Percentiles rank a stretch among this genome's conserved stretches.
phyloP scores from a whole-genome alignment of 371 early-diverging fungal species.

The Syncephalastrum contaminatum region DNA sequence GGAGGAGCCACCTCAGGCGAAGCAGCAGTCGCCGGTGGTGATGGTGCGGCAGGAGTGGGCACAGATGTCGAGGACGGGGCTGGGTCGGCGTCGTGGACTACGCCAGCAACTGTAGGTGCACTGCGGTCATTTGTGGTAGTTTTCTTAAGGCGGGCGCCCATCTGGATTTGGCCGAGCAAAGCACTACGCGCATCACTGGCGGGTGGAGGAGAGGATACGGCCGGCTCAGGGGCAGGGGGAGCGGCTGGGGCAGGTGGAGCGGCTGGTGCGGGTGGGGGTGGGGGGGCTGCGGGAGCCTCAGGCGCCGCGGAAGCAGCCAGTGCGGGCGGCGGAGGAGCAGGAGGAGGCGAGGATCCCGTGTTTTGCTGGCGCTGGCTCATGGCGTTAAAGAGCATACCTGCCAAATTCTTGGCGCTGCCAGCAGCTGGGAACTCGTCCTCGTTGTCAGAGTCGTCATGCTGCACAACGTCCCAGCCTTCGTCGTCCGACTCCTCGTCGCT shows the following conservation, averaged over 20 bases:
- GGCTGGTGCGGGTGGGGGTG: constrained; percentile 7
- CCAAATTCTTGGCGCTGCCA: constrained; percentile 49
- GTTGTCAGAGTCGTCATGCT: constrained; percentile 41
- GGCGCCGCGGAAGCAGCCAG: constrained; percentile 19
- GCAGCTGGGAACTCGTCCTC: constrained; percentile 52
- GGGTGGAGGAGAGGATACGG: constrained; percentile 3
- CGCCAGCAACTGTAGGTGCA: constrained; percentile 32
- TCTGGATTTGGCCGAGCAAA: constrained; percentile 44
- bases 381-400: constrained; percentile 42
- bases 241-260: constrained; percentile 10
- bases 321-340: constrained; percentile 17
- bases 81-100: constrained; percentile 12
- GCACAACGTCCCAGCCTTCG: constrained; percentile 40
- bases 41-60: constrained; percentile 12
- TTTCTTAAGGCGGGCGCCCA: constrained; percentile 32
- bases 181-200: constrained; percentile 34
- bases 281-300: constrained; percentile 8
- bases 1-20: constrained; percentile 69
- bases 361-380: constrained; percentile 31
- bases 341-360: constrained; percentile 1
- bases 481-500: constrained; percentile 37
- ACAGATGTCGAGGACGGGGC: constrained; percentile 6
- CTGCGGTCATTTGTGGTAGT: constrained; percentile 47
- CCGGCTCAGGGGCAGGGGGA: constrained; percentile 8
- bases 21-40: constrained; percentile 34